Base-by-base conservation (phyloP, 768 basidiomycete species). In the Tylopilus vinaceipallidus region DNA sequence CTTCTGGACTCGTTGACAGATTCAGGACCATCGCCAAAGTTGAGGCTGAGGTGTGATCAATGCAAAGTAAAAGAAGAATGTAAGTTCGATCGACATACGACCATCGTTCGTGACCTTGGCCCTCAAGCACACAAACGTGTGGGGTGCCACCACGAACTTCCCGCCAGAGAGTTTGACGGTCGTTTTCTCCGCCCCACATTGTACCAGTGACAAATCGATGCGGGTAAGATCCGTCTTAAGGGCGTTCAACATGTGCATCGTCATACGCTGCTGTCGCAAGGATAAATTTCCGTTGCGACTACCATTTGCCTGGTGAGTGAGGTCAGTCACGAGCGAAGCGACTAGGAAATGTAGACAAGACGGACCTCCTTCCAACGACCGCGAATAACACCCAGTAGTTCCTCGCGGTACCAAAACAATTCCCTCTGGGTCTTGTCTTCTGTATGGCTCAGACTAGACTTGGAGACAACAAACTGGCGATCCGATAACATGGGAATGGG, bases 351-450 rank as follows among this genome's bases (percentile, higher is more conserved):
- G 12, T 20, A 6, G 29, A 29, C 17, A 50, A 45, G 32, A 27
- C 46, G 50, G 51, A 92, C 95, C 81, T 98, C 97, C 61, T 79
- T 79, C 97, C 97, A 99, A 16, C 73, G 75, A 10, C 86, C 86
- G 12, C 71, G 73, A 13, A 98, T 64, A 42, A 72, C 69, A 39
- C 80, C 80, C 59, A 98, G 79, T 10, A 99, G 70, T 54, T 86
- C 83, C 66, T 99, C 95, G 30, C 95, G 78, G 65, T 97, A 95
- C 97, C 97, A 99, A 72, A 98, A 99, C 14, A 95, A 64, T 62
- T 93, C 89, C 33, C 83, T 77, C 63, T 92, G 86, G 10, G 74
- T 62, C 36, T 73, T 74, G 52, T 86, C 78, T 56, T 91, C 85
- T 38, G 68, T 71, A 11, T 69, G 63, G 1, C 84, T 78, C 50